These are phyloP conservation scores for Aspergillus heteromorphus DNA, from an alignment of 495 filamentous ascomycete species.

Conservation along the genomic window DNA sequence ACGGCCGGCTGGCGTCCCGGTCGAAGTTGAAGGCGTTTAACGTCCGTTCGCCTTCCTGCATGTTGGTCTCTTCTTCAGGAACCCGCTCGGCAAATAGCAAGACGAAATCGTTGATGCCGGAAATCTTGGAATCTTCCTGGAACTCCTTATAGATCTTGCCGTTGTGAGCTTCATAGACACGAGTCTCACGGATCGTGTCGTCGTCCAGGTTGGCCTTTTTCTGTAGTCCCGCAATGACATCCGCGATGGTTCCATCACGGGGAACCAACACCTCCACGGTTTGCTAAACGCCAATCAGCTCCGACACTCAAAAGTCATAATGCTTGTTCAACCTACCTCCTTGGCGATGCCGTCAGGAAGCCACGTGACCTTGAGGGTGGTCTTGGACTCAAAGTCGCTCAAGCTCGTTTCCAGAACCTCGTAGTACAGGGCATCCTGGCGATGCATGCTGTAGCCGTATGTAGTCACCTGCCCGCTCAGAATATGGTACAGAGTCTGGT, in stretches of 20 bases:
- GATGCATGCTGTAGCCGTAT: conserved; percentile 61
- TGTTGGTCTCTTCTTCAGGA: conserved; percentile 70
- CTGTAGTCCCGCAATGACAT: conserved; percentile 66
- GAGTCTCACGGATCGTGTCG: conserved; percentile 60
- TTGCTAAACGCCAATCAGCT: conserved; percentile 43
- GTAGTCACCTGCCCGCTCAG: conserved; percentile 60
- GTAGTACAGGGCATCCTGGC: conserved; percentile 74
- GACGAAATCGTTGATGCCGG: conserved; percentile 80
- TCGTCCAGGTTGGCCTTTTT: conserved; percentile 76
- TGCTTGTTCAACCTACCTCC: conserved; percentile 53
- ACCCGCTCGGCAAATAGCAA: conserved; percentile 72
- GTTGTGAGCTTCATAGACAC: conserved; percentile 72
- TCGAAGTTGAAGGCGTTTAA: conserved; percentile 90
- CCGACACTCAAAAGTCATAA: neutral
- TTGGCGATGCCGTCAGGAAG: conserved; percentile 87
- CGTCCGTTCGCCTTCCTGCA: conserved; percentile 50
- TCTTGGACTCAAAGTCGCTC: conserved; percentile 88
- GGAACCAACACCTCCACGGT: conserved; percentile 73
- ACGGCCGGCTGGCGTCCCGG: conserved; percentile 68
- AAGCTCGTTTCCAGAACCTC: conserved; percentile 92
- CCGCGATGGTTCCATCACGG: conserved; percentile 71
- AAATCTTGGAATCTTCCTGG: conserved; percentile 54
- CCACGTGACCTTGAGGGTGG: conserved; percentile 72
- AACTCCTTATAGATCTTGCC: conserved; percentile 79
- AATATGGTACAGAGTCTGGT: conserved; percentile 62